These are phyloP conservation scores for Chrysoporthe austroafricana DNA, from an alignment of 2,329 filamentous ascomycete genomes.

Conservation along the genomic window DNA sequence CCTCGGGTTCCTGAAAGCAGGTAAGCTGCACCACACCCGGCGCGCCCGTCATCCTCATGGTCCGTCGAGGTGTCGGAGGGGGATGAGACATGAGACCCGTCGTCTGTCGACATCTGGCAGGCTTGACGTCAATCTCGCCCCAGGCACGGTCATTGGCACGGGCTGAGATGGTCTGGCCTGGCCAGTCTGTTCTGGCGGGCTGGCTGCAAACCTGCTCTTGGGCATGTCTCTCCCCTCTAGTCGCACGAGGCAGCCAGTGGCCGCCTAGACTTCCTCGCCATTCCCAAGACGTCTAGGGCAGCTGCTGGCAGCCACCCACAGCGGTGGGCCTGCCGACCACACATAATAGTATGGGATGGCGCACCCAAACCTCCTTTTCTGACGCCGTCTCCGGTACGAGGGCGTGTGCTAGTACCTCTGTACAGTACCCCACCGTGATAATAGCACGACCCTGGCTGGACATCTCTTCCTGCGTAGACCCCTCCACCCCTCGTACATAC, in stretches of 20 bases:
- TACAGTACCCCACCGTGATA: neutral
- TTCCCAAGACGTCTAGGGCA: conserved; percentile 8
- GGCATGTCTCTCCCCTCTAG: conserved; percentile 1
- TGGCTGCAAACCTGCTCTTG: neutral
- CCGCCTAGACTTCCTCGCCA: conserved; percentile 4
- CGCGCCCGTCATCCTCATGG: neutral
- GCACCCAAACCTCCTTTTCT: conserved; percentile 6
- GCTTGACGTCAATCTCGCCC: neutral
- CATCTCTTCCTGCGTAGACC: neutral
- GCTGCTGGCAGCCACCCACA: conserved; percentile 6
- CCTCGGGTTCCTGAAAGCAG: conserved; percentile 13
- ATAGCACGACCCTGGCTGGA: neutral
- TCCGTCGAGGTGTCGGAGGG: neutral
- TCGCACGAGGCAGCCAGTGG: neutral
- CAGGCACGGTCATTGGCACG: neutral
- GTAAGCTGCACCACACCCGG: neutral
- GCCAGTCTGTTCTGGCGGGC: neutral
- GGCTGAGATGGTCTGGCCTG: neutral
- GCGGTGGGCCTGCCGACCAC: neutral
- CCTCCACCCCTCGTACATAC: neutral
- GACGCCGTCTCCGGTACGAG: neutral
- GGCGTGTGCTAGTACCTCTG: neutral
- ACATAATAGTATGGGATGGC: neutral
- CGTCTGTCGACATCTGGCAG: neutral
- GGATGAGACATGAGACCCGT: neutral